A percentile compares a stretch with the other conserved stretches of the same genome.
Evolutionary conservation across 306 rosid species (phyloP).

Genomic region (Quercus agrifolia): DNA sequence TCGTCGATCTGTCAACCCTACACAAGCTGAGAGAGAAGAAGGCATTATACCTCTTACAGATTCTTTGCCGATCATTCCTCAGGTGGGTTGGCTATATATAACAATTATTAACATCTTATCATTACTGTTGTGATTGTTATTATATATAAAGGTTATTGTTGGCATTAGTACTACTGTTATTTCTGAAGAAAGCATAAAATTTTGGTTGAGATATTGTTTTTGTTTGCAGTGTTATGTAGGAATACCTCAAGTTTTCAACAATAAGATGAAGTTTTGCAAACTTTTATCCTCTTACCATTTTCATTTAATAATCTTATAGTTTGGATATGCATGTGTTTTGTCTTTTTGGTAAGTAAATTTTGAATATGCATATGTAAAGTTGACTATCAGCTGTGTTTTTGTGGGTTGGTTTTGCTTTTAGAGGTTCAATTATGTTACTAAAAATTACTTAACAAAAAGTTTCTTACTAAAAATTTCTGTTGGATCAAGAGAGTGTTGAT

Average conservation of each 20-base stretch:
- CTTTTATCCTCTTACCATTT: neutral
- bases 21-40: constrained; percentile 90
- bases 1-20: constrained; percentile 75
- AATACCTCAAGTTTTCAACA: neutral
- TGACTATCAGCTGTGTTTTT: neutral
- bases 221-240: neutral
- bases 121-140: neutral
- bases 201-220: neutral
- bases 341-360: neutral
- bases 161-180: neutral
- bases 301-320: neutral
- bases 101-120: neutral
- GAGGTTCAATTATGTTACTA: neutral
- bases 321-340: neutral
- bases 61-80: constrained; percentile 86
- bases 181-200: neutral
- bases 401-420: neutral
- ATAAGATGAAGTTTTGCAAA: neutral
- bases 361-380: neutral
- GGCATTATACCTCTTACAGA: constrained; percentile 96
- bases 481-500: neutral
- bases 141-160: no score
- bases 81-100: constrained; percentile 40
- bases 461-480: neutral
- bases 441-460: neutral